Base-by-base conservation (phyloP, 768 basidiomycete species). In the Boletus eberwhitei region DNA sequence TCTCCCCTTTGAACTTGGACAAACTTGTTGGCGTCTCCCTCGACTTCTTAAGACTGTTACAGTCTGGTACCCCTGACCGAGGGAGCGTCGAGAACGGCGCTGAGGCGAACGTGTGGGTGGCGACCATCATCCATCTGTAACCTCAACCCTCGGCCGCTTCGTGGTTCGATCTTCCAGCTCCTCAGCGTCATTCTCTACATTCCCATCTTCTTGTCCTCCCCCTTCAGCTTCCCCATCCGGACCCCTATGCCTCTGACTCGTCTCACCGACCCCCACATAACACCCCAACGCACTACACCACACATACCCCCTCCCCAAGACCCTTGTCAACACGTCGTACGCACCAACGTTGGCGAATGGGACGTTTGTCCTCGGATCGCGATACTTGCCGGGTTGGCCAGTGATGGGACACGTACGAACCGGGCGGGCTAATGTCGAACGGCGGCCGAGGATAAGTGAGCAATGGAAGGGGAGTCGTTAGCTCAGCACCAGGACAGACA, bases 321-420 rank as follows among this genome's bases (percentile, higher is more conserved):
- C 58, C 34, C 71, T 74, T 26, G 83, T 83, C 46, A 96, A 75
- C 8, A 78, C 76, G 41, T 79, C 69, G 66, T 83, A 97, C 12
- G 88, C 91, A 21, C 73, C 71, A 14, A 79, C 66, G 53, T 87
- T 81, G 2, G 91, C 88, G 68, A 84, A 98, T 0, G 92, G 93
- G 7, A 89, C 84, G 11, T 84, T 84, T 1, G 88, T 87, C 39
- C 81, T 74, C 1, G 94, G 93, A 67, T 97, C 93, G 37, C 82
- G 66, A 65, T 98, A 98, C 42, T 74, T 79, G 0, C 93, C 93
- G 5, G 78, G 75, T 40, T 77, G 77, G 3, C 95, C 95, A 0
- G 91, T 95, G 55, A 98, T 82, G 0, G 82, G 83, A 67, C 94
- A 96, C 8, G 69, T 75, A 51, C 79, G 81, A 17, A 77, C 77